A percentile compares a stretch with the other conserved stretches of the same genome.
These are phyloP conservation scores for Bruguiera parviflora DNA, from an alignment of 345 rosid genomes.

Conservation along the genomic window DNA sequence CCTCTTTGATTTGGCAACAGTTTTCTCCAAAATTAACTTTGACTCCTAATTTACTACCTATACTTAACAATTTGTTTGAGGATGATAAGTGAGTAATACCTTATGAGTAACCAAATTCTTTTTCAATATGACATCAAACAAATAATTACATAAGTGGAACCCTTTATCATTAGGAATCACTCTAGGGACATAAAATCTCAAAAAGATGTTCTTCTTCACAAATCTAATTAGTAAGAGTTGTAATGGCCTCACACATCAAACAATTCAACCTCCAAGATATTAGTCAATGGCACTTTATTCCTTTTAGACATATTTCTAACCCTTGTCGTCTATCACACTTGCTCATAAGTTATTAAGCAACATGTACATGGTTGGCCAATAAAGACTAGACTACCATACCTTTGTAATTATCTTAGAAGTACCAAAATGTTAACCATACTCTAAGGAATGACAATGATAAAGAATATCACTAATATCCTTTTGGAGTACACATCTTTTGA, in stretches of 20 bases:
- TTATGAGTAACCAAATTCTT: background rate
- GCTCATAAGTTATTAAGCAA: background rate
- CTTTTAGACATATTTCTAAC: background rate
- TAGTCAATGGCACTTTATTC: background rate
- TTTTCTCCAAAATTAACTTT: background rate
- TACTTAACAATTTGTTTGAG: background rate
- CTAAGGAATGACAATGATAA: background rate
- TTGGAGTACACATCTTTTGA: background rate
- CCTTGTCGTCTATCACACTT: background rate
- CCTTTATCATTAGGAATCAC: background rate
- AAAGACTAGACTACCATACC: background rate
- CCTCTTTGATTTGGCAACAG: background rate
- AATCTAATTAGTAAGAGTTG: background rate
- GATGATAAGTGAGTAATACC: background rate
- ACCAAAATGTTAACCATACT: background rate
- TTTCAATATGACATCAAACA: background rate
- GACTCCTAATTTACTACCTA: background rate
- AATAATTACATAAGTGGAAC: background rate
- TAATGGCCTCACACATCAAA: background rate
- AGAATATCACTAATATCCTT: background rate
- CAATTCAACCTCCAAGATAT: background rate
- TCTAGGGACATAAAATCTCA: background rate
- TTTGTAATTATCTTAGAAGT: background rate
- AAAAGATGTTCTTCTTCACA: background rate
- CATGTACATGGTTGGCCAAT: background rate